Evolutionary conservation across 108 stramenopile genomes (phyloP), one percentile per base, ranked within the genome.

Genomic region (Aureococcus anophagefferens): DNA sequence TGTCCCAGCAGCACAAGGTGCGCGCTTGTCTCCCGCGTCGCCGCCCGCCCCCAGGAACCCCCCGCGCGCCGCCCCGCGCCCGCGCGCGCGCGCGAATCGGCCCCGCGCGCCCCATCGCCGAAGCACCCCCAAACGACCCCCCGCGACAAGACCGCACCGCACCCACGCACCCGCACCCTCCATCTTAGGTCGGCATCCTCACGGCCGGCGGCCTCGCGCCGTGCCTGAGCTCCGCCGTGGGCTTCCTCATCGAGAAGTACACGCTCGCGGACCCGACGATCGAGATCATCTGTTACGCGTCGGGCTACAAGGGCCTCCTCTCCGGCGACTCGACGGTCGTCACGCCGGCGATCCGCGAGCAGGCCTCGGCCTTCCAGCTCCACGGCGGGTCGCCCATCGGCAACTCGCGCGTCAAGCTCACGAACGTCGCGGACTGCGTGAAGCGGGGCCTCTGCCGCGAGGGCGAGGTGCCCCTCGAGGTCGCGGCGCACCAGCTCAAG

Each of bases 381-480:
- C 66, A 92, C 71, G 93, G 93, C 33, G 93, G 93, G 30, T 15
- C 16, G 7, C 65, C 33, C 14, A 65, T 65, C 34, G 34, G 93
- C 40, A 91, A 91, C 72, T 91, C 90, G 68, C 89, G 93, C 72
- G 93, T 94, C 72, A 94, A 94, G 91, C 82, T 94, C 65, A 94
- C 93, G 70, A 94, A 94, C 79, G 77, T 84, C 36, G 83, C 79
- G 35, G 91, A 94, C 74, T 94, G 93, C 81, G 80, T 87, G 29
- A 83, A 83, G 30, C 85, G 89, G 44, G 93, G 93, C 0, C 90
- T 87, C 62, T 74, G 88, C 68, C 77, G 87, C 72, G 83, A 89
- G 30, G 91, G 87, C 68, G 87, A 88, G 45, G 84, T 80, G 33
- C 90, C 93, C 21, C 84, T 94, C 29, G 90, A 90, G 73, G 88